Base-by-base conservation (phyloP, 768 basidiomycete species). In the Psilocybe cyanescens region DNA sequence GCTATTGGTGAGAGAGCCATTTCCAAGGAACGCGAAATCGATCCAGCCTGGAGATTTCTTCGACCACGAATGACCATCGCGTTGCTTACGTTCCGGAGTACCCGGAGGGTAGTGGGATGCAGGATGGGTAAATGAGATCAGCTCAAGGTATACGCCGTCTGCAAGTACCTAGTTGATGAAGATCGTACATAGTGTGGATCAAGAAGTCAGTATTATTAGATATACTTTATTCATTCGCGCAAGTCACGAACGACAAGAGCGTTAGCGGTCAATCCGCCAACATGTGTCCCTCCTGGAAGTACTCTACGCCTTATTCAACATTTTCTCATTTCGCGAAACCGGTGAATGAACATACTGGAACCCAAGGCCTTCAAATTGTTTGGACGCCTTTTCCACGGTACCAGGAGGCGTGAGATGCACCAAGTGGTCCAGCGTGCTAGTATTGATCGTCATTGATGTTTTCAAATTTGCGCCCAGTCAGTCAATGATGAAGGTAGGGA, bases 331-430 rank as follows among this genome's bases (percentile, higher is more conserved):
- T 41, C 11, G 4, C n/a, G 14, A 50, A 8, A 31, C 45, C 12
- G 56, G 37, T 45, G n/a, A 33, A 54, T 8, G 44, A n/a, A 64
- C 81, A 59, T 64, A 91, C 90, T 78, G 83, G 81, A 92, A 91
- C 4, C 90, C 91, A 3, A 89, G 72, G n/a, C 79, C 67, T 17
- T 76, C 75, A 62, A 89, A 91, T 49, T 84, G 81, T 19, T 80
- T 70, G 0, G 84, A 76, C 19, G 78, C 80, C 35, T 81, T 71
- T 17, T 78, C 69, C 8, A 91, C 76, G 0, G 84, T 78, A 0
- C 83, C 87, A 1, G 89, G 86, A 0, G 89, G 85, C 0, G 86
- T 86, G n/a, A 92, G 76, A 69, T 91, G 85, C 0, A 92, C 82
- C 59, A 92, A 84, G 64, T 92, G 90, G 63, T 92, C 90, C 9